Evolutionary conservation across 306 rosid species (phyloP).

Genomic region (Senna siamea): DNA sequence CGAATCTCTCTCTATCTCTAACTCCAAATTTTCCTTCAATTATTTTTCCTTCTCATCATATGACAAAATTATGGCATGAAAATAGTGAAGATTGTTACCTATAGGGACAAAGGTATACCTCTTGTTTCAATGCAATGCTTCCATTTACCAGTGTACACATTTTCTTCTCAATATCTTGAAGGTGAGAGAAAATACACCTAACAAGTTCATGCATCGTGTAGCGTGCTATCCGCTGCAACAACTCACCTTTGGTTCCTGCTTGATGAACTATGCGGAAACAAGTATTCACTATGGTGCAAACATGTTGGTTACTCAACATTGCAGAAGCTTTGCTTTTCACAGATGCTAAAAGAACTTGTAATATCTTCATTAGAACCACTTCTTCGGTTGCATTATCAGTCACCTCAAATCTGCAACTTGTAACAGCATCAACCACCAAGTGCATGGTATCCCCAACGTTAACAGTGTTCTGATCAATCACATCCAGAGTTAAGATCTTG

Average conservation of each 20-base stretch:
- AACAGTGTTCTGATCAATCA: conserved; percentile 83
- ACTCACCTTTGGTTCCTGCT: conserved; percentile 91
- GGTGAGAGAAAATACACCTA: conserved; percentile 90
- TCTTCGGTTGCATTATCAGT: conserved; percentile 93
- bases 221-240: conserved; percentile 90
- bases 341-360: conserved; percentile 93
- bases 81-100: background rate
- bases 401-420: conserved; percentile 96
- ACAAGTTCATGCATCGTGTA: conserved; percentile 91
- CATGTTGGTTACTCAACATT: conserved; percentile 94
- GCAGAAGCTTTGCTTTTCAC: conserved; percentile 94
- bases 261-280: conserved; percentile 98
- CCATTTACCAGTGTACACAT: conserved; percentile 72
- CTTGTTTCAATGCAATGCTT: conserved; percentile 52
- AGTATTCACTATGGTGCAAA: conserved; percentile 93
- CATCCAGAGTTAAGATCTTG: conserved; percentile 88
- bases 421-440: conserved; percentile 93
- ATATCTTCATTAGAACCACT: conserved; percentile 90
- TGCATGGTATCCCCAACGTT: conserved; percentile 92
- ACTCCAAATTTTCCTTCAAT: background rate
- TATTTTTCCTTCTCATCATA: conserved; percentile 1
- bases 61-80: background rate
- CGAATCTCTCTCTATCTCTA: background rate
- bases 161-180: conserved; percentile 77
- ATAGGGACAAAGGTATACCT: conserved; percentile 54